Base-by-base conservation (phyloP, 2,329 filamentous ascomycete genomes). In the Metarhizium guizhouense region DNA sequence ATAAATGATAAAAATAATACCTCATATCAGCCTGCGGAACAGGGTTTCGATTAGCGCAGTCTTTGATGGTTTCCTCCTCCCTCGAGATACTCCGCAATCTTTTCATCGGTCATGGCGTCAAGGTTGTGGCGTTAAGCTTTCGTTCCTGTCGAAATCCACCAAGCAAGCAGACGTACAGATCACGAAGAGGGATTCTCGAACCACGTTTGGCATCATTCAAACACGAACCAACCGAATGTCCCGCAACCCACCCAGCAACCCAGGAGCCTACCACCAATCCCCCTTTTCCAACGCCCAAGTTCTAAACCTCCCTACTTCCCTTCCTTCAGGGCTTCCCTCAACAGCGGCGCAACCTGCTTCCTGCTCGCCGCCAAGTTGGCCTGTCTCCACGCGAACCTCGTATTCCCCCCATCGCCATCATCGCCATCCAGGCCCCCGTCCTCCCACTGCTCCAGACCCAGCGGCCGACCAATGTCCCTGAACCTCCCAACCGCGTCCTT, bases 281-380 rank as follows among this genome's bases (percentile, higher is more conserved):
- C n/a, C 20, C n/a, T 20, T 47, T n/a, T 6, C n/a, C n/a, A 47
- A 34, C 25, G 13, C 42, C 54, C 63, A 59, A 18, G 57, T 56
- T 48, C 60, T 61, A 53, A 6, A 30, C 25, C 20, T 32, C 16
- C 2, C 14, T 11, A 30, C 47, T 48, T 54, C 29, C 52, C 61
- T 57, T 60, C 62, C 61, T 69, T 72, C 65, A 84, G 73, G 0
- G 75, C 77, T 60, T 86, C 79, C 56, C 84, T 78, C 64, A 88
- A 63, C 61, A 88, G 74, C 13, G 87, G 82, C 36, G 82, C 85
- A 30, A 93, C 78, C 67, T 90, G 84, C 70, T 88, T 87, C 60
- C 85, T 74, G 62, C 83, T 86, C 56, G 81, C 73, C 48, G 79
- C 78, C 47, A 86, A 63, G 58, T 80, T 78, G 20, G 76, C 74